A percentile compares a stretch with the other conserved stretches of the same genome.
Conservation (phyloP, 2,329 filamentous ascomycete genomes). For the Verticillium dahliae region DNA sequence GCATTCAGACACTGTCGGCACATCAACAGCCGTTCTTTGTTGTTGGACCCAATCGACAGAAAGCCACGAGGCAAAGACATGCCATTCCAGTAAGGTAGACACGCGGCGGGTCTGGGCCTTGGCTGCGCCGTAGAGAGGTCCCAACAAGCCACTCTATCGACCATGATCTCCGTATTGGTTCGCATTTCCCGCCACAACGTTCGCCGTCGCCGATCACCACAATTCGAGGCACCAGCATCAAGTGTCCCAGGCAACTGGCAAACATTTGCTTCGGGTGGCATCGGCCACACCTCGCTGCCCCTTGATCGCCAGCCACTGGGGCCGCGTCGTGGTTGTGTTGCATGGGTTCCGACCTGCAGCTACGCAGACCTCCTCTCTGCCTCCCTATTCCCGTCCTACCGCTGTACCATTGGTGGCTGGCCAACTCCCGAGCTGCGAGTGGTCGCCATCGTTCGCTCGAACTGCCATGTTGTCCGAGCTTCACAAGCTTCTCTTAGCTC, state of each 20-base stretch:
- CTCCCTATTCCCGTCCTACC: background rate
- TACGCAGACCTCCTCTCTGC: background rate
- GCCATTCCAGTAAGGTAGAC: too few species aligned
- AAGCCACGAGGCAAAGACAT: too few species aligned
- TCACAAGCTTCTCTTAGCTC: background rate
- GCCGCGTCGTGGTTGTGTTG: background rate
- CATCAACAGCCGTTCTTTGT: too few species aligned
- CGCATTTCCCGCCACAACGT: too few species aligned
- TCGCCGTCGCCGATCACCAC: too few species aligned
- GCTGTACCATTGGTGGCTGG: background rate
- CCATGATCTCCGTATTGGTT: too few species aligned
- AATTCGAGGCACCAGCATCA: too few species aligned
- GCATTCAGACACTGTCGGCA: too few species aligned
- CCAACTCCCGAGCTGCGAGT: background rate
- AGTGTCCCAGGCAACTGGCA: background rate
- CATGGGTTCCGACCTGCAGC: background rate
- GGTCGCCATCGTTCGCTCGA: background rate
- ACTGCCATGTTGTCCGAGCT: background rate
- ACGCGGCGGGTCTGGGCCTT: too few species aligned
- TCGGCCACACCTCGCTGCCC: slow-evolving; percentile 1
- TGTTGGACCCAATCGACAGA: too few species aligned
- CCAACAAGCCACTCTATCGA: too few species aligned
- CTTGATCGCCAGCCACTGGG: background rate
- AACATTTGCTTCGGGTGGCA: background rate
- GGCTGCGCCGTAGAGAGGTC: too few species aligned